phyloP scores from a whole-genome alignment of 768 basidiomycete species.

The Chiua virens region DNA sequence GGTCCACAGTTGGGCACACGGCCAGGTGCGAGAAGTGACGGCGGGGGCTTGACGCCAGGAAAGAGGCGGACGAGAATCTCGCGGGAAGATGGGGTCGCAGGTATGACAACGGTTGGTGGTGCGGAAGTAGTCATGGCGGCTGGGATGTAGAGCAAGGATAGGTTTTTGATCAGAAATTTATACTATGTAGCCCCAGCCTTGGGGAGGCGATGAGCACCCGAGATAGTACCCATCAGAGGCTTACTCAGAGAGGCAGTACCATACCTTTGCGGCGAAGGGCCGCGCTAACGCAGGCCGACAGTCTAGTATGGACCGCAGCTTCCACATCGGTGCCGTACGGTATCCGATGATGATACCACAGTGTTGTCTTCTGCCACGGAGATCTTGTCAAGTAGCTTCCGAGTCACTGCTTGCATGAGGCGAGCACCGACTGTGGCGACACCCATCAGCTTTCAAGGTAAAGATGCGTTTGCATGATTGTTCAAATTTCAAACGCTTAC shows the following conservation, averaged over 20 bases:
- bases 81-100: conserved; percentile 17
- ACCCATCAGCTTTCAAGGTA: no score
- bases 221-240: neutral
- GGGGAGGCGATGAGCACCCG: neutral
- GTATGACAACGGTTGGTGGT: conserved; percentile 22
- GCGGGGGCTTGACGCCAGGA: conserved; percentile 28
- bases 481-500: no score
- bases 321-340: no score
- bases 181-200: no score
- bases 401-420: no score
- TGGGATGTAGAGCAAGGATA: neutral
- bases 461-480: no score
- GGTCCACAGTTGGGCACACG: conserved; percentile 38
- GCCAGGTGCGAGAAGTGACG: conserved; percentile 36
- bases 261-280: neutral
- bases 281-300: no score
- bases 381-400: no score
- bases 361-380: no score
- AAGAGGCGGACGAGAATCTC: conserved; percentile 32
- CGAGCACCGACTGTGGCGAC: no score
- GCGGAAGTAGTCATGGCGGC: conserved; percentile 26
- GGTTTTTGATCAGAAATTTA: conserved; percentile 5
- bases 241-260: conserved; percentile 1
- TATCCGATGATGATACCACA: no score
- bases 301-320: no score